A percentile compares a stretch with the other conserved stretches of the same genome.
These are phyloP conservation scores for Tylopilus sp. DNA, from an alignment of 1,284 basidiomycete species.

Conservation along the genomic window DNA sequence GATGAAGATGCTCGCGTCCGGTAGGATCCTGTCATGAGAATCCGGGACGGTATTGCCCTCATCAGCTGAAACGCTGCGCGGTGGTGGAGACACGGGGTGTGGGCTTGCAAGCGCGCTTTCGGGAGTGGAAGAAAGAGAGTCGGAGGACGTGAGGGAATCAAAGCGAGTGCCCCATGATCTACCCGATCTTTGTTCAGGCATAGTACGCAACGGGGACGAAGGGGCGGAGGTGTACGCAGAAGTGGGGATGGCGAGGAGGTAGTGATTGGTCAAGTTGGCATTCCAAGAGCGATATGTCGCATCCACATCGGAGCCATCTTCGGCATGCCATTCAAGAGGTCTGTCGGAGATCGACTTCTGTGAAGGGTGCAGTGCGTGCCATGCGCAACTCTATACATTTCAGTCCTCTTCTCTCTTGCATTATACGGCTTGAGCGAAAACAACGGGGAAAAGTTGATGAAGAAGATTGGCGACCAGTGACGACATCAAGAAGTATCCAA, in stretches of 20 bases:
- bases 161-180: slow-evolving; percentile 70
- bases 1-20: slow-evolving; percentile 76
- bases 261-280: slow-evolving; percentile 20
- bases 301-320: slow-evolving; percentile 14
- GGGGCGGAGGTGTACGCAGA: slow-evolving; percentile 13
- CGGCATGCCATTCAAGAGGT: slow-evolving; percentile 12
- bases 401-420: slow-evolving; percentile 29
- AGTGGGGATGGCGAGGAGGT: slow-evolving; percentile 14
- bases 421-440: slow-evolving; percentile 20
- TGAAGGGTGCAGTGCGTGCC: slow-evolving; percentile 18
- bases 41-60: slow-evolving; percentile 39
- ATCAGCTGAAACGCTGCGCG: slow-evolving; percentile 18
- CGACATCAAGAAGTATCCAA: slow-evolving; percentile 8
- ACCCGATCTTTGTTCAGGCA: slow-evolving; percentile 41
- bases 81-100: slow-evolving; percentile 17
- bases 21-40: slow-evolving; percentile 50
- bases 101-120: slow-evolving; percentile 15
- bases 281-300: slow-evolving; percentile 25
- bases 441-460: slow-evolving; percentile 22
- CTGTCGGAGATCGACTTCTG: slow-evolving; percentile 27
- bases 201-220: slow-evolving; percentile 25
- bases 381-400: slow-evolving; percentile 29
- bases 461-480: slow-evolving; percentile 4
- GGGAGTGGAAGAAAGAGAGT: slow-evolving; percentile 24
- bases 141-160: slow-evolving; percentile 44